Evolutionary conservation across 2,329 filamentous ascomycete genomes (phyloP).

Genomic region (Monosporascus sp.): DNA sequence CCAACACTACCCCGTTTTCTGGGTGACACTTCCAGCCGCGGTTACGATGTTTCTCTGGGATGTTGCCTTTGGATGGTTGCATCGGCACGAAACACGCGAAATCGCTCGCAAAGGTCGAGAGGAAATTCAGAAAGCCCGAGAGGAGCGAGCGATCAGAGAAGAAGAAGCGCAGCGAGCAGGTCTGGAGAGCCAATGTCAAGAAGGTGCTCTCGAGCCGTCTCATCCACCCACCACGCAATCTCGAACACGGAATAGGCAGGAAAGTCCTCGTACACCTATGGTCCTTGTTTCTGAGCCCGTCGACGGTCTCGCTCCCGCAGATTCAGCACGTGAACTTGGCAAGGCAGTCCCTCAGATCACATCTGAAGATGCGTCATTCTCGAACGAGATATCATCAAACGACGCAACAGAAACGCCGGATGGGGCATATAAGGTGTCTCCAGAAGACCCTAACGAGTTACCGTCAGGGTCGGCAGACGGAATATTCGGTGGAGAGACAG

Average conservation of each 20-base stretch:
- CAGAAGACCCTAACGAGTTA: slow-evolving; percentile 1
- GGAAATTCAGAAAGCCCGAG: slow-evolving; percentile 40
- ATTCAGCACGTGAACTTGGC: not conserved
- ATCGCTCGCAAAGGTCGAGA: slow-evolving; percentile 53
- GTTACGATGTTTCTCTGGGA: slow-evolving; percentile 67
- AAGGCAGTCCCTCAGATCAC: not conserved
- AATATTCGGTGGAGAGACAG: slow-evolving; percentile 4
- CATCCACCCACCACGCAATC: not conserved
- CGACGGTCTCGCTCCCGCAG: not conserved
- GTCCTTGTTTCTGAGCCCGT: not conserved
- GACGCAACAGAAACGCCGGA: not conserved
- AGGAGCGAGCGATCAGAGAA: slow-evolving; percentile 31
- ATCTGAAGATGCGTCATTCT: not conserved
- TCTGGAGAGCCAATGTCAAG: slow-evolving; percentile 6
- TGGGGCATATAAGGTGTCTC: slow-evolving; percentile 1
- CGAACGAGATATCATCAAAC: not conserved
- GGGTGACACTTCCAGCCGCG: slow-evolving; percentile 64
- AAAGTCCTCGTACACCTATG: not conserved
- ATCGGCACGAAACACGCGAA: slow-evolving; percentile 57
- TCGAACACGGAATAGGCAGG: not conserved
- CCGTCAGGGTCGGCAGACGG: slow-evolving; percentile 3
- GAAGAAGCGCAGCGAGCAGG: slow-evolving; percentile 19
- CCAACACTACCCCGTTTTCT: slow-evolving; percentile 57
- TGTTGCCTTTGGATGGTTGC: slow-evolving; percentile 56
- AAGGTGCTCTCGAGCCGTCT: not conserved